Base-by-base conservation (phyloP, 805 yeast species). In the Hanseniaspora lachancei region DNA sequence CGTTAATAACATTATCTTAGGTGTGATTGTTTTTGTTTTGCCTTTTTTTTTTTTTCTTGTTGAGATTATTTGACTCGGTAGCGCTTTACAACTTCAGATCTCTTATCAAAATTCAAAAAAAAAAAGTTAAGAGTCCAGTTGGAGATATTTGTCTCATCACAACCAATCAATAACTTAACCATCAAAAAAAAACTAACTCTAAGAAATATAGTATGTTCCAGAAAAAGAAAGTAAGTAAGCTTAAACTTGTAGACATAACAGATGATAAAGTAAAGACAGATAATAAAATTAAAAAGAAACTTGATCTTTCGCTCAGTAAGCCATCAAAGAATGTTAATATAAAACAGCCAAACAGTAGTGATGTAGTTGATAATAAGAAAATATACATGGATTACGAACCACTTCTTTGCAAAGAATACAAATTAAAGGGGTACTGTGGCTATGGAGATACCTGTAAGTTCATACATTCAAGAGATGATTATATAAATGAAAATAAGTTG, bases 361-460 rank as follows among this genome's bases (percentile, higher is more conserved):
- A 46, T 18, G 24, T 13, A 8, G 21, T 32, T 18, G 49, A 38
- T 7, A 38, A 29, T n/a, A 34, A 43, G 35, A 84, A 89, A 0
- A 81, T 86, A 0, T 72, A 82, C 1, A 75, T 84, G 40, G 98
- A 93, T 64, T 93, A 82, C 64, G 96, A 87, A 65, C 89, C 95
- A 1, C 97, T 93, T 64, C 82, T 93, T 1, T 93, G 98, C 66
- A 93, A 91, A 64, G 97, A 93, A 67, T 93, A 77, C 67, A 77
- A 80, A 57, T 85, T 84, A 61, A 89, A 95, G 0, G 99, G 98
- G 0, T 89, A 81, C 65, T 93, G 98, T 74, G 97, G 97, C 6
- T 93, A 84, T 66, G 99, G 99, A 9, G 98, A 93, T 62, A 84
- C 93, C 38, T 93, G 99, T 72, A 93, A 93, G 70, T 93, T 93